Percentiles rank a stretch among this genome's conserved stretches.
phyloP scores from a whole-genome alignment of 306 rosid genomes.

The Pueraria montana region DNA sequence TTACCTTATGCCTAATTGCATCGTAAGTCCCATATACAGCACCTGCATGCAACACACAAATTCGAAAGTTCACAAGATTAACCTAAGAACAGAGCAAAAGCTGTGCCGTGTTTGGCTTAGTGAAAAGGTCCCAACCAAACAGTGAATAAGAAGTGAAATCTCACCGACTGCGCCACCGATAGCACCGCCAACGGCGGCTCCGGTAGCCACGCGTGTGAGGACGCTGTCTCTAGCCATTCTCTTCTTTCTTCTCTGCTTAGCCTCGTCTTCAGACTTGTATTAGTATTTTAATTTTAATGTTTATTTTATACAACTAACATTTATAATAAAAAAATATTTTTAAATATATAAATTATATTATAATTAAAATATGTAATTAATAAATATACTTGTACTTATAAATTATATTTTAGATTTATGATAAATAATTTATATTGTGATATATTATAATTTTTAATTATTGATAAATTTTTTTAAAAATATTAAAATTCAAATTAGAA shows the following conservation, averaged over 20 bases:
- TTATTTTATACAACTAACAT: too few species aligned
- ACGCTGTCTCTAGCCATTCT: constrained; percentile 58
- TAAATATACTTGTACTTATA: too few species aligned
- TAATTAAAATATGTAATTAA: too few species aligned
- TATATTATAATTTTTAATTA: too few species aligned
- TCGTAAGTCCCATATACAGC: constrained; percentile 67
- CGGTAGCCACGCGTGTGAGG: constrained; percentile 60
- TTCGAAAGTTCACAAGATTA: constrained; percentile 19
- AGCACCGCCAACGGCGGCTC: constrained; percentile 68
- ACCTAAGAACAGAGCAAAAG: constrained; percentile 26
- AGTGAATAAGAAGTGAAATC: neutral
- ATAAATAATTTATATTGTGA: too few species aligned
- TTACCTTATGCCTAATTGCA: constrained; percentile 61
- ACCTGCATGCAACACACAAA: constrained; percentile 46
- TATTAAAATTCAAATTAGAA: too few species aligned
- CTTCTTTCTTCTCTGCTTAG: neutral
- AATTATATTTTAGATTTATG: too few species aligned
- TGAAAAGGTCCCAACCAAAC: constrained; percentile 19
- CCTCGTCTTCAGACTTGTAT: neutral
- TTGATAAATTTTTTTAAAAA: too few species aligned
- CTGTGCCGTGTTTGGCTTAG: neutral
- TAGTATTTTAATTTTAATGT: too few species aligned
- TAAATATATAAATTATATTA: too few species aligned
- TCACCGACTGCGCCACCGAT: constrained; percentile 70
- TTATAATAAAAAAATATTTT: too few species aligned